Conservation (phyloP, 1,284 basidiomycete genomes). For the Cryptococcus neoformans region DNA sequence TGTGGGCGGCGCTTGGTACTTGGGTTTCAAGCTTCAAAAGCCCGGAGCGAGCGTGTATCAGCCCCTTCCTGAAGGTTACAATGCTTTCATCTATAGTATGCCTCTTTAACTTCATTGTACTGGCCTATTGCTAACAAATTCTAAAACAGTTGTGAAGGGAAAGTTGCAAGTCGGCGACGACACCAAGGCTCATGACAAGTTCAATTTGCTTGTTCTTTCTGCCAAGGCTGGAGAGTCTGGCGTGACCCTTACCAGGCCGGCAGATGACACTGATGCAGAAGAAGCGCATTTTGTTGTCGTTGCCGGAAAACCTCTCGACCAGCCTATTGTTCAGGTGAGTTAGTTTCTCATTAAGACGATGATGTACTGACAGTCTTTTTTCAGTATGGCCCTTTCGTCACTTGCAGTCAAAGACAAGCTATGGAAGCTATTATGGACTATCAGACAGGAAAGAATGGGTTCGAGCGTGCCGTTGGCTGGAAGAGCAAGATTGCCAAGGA, state of each 20-base stretch:
- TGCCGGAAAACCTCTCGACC: constrained; percentile 85
- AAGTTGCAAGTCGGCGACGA: constrained; percentile 58
- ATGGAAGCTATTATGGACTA: constrained; percentile 80
- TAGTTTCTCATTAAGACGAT: neutral
- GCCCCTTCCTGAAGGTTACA: constrained; percentile 78
- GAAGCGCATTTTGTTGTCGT: constrained; percentile 71
- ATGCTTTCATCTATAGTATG: constrained; percentile 74
- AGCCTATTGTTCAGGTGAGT: constrained; percentile 68
- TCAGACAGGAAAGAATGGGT: constrained; percentile 74
- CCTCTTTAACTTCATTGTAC: constrained; percentile 4
- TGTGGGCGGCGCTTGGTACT: constrained; percentile 89
- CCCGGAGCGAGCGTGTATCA: constrained; percentile 73
- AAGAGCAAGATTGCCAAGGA: constrained; percentile 65
- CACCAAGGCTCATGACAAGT: constrained; percentile 55
- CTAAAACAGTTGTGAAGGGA: constrained; percentile 58
- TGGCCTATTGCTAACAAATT: neutral
- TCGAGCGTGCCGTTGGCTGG: constrained; percentile 87
- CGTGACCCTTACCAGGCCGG: constrained; percentile 41
- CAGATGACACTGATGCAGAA: constrained; percentile 54
- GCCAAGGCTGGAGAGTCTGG: constrained; percentile 40
- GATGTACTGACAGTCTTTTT: neutral
- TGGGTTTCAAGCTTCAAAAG: constrained; percentile 71
- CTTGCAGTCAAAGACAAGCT: constrained; percentile 76
- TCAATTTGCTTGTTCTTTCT: constrained; percentile 66
- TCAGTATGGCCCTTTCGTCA: constrained; percentile 58